Percentiles rank a stretch among this genome's conserved stretches.
Conservation (phyloP, 2,329 filamentous ascomycete genomes). For the Hypoxylon rubiginosum region DNA sequence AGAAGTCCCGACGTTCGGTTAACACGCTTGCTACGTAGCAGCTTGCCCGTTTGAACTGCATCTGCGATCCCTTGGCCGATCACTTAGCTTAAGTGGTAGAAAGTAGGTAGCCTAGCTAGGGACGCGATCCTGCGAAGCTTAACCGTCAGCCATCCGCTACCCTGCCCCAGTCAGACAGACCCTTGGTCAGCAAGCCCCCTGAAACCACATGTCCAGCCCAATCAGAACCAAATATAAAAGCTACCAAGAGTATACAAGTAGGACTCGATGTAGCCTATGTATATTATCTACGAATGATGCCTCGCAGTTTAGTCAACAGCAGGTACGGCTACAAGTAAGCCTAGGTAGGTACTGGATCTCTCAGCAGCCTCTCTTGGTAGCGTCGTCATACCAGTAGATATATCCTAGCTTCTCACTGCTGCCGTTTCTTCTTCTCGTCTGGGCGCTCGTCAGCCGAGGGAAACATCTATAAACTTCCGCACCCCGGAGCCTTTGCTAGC, state of each 20-base stretch:
- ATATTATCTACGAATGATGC: conserved; percentile 12
- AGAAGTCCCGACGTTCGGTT: not conserved
- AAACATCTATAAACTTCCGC: conserved; percentile 19
- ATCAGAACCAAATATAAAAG: conserved; percentile 20
- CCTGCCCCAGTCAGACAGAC: conserved; percentile 14
- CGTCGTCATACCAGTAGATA: conserved; percentile 33
- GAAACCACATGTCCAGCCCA: conserved; percentile 32
- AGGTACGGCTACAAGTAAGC: conserved; percentile 16
- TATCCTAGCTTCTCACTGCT: conserved; percentile 25
- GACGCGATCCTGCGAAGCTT: conserved; percentile 35
- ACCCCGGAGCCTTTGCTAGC: conserved; percentile 5
- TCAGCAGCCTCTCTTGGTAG: conserved; percentile 19
- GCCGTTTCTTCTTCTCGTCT: conserved; percentile 12
- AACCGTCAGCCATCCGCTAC: conserved; percentile 23
- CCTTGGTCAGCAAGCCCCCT: conserved; percentile 37
- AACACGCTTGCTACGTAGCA: conserved; percentile 17
- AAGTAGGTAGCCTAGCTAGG: conserved; percentile 14
- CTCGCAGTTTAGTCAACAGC: conserved; percentile 29
- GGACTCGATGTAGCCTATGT: conserved; percentile 30
- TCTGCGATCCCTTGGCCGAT: conserved; percentile 32
- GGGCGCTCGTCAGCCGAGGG: conserved; percentile 14
- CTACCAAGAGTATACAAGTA: conserved; percentile 17
- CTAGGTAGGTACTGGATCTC: conserved; percentile 21
- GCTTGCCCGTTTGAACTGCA: conserved; percentile 11
- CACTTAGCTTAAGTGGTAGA: conserved; percentile 19